Evolutionary conservation across 352 stramenopile species (phyloP), one percentile per base, ranked within the genome.

Genomic region (Globisporangium canariense): DNA sequence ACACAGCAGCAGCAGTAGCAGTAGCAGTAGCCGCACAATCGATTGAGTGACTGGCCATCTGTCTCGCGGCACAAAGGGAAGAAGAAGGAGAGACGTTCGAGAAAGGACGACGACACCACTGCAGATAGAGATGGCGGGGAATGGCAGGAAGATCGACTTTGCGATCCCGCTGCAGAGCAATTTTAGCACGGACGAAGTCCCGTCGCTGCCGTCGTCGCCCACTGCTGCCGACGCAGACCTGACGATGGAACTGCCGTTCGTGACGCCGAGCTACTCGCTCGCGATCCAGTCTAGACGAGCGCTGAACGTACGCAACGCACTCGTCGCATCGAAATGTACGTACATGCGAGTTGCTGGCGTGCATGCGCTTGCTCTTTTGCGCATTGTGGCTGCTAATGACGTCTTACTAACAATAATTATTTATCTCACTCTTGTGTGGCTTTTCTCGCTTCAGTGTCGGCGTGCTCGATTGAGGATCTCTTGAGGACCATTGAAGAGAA

Each of bases 201-300:
- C 78, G 65, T 77, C 78, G 67, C 64, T 91, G 62, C 81, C 81
- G 57, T 90, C 80, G 53, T 91, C 84, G 4, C 73, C 79, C 43
- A 78, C 71, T 9, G 64, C 70, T 1, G 74, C 77, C 46, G 69
- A 69, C 20, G 73, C 71, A 3, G 81, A 91, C 56, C 70, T 69
- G 32, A 62, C 77, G 11, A 62, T 92, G 18, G 68, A 81, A 25
- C 50, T 94, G 58, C 83, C 86, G 2, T 90, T 85, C 56, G 69
- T 89, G 43, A 79, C 66, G 64, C 74, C 81, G 14, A 78, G 65
- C 57, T 83, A 74, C 45, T 80, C 81, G 47, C 65, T 94, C 28
- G 74, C 80, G 60, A 79, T 92, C 34, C 80, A 92, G 61, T 82
- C 81, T 53, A 93, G 85, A 70, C 80, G 83, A 58, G 86, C 87